Percentiles rank a stretch among this genome's conserved stretches.
These are phyloP conservation scores for Argentina anserina DNA, from an alignment of 306 rosid genomes.

Conservation along the genomic window DNA sequence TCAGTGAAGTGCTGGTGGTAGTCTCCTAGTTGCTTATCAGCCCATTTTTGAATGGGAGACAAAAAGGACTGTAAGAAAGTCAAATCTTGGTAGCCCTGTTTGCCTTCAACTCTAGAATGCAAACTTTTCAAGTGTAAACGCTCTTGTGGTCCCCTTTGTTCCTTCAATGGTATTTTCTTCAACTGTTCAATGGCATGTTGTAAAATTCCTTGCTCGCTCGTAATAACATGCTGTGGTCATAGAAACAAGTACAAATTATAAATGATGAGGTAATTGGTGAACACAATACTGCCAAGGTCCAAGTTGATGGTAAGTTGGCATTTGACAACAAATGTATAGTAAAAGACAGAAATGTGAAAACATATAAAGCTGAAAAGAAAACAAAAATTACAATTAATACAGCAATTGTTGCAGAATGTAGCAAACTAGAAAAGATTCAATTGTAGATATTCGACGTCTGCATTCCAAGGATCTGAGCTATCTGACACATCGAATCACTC, in stretches of 20 bases:
- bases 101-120: conserved; percentile 59
- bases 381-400: neutral
- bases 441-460: neutral
- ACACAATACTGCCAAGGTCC: neutral
- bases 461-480: neutral
- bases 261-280: neutral
- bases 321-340: neutral
- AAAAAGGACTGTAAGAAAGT: conserved; percentile 83
- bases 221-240: conserved; percentile 67
- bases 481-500: neutral
- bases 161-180: conserved; percentile 89
- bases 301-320: neutral
- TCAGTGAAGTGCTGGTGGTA: conserved; percentile 84
- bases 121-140: conserved; percentile 77
- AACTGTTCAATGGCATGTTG: conserved; percentile 86
- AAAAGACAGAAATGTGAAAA: neutral
- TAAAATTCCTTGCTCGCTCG: conserved; percentile 76
- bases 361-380: neutral
- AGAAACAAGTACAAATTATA: conserved; percentile 16
- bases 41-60: conserved; percentile 79
- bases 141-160: conserved; percentile 93
- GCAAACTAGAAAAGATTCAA: neutral
- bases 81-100: conserved; percentile 47
- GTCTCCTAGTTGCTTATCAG: conserved; percentile 89
- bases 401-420: neutral